Conservation (phyloP, 1,284 basidiomycete species). For the Puccinia coronata region DNA sequence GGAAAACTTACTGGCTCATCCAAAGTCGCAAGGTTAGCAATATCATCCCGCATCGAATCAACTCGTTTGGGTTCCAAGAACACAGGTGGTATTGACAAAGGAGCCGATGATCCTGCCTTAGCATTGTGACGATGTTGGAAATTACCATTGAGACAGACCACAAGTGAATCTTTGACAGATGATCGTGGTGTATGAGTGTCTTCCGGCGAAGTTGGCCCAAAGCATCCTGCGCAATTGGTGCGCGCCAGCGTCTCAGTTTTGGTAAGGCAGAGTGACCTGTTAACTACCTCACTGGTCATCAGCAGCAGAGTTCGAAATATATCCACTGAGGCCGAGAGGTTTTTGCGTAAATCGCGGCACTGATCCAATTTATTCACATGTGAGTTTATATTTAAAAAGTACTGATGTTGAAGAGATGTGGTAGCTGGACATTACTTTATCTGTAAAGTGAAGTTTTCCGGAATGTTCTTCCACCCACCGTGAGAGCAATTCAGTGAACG, state of each 20-base stretch:
- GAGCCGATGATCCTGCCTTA: neutral
- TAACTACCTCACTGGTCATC: neutral
- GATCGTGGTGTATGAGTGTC: neutral
- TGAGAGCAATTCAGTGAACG: neutral
- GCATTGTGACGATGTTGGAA: neutral
- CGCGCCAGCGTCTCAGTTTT: neutral
- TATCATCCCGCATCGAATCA: neutral
- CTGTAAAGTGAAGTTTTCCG: neutral
- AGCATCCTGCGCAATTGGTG: neutral
- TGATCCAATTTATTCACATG: too few species aligned
- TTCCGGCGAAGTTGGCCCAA: neutral
- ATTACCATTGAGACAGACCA: slow-evolving; percentile 11
- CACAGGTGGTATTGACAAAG: neutral
- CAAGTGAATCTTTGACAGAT: neutral
- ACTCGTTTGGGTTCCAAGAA: neutral
- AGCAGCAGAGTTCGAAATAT: neutral
- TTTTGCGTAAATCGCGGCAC: neutral
- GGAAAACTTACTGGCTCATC: neutral
- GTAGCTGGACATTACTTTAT: too few species aligned
- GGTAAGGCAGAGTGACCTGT: neutral
- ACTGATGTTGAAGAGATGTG: too few species aligned
- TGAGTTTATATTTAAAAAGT: too few species aligned
- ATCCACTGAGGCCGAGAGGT: neutral
- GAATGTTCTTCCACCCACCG: neutral
- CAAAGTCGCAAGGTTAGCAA: neutral